A percentile compares a stretch with the other conserved stretches of the same genome.
Evolutionary conservation across 345 rosid genomes (phyloP).

Genomic region (Euclidium syriacum): DNA sequence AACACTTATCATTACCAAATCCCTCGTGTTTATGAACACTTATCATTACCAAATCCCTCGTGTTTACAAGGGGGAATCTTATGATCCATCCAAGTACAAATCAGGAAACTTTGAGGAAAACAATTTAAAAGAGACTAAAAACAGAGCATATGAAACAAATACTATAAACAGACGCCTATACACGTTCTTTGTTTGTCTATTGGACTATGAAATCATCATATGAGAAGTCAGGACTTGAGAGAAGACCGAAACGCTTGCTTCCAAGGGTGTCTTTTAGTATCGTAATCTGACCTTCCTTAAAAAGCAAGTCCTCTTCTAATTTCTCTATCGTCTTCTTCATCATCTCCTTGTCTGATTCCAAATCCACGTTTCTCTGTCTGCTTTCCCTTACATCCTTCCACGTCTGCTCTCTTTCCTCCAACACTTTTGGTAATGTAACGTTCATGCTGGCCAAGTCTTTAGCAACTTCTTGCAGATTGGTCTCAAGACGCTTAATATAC

Average conservation of each 20-base stretch:
- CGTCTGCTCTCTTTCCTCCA: conserved; percentile 75
- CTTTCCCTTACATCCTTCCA: conserved; percentile 68
- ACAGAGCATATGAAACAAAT: neutral
- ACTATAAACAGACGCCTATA: neutral
- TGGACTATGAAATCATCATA: conserved; percentile 27
- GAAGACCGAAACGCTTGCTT: conserved; percentile 52
- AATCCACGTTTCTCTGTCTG: conserved; percentile 65
- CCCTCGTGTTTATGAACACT: neutral
- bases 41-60: neutral
- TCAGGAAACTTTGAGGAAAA: neutral
- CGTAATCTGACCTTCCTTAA: conserved; percentile 89
- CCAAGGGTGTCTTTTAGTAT: conserved; percentile 71
- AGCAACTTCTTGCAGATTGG: conserved; percentile 49
- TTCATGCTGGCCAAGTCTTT: conserved; percentile 46
- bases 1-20: neutral
- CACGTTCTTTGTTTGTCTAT: conserved; percentile 1
- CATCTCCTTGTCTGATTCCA: conserved; percentile 59
- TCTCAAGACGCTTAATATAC: conserved; percentile 40
- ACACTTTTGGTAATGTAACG: conserved; percentile 67
- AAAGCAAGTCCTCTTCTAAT: conserved; percentile 73
- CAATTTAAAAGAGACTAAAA: neutral
- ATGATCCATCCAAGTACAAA: conserved; percentile 5
- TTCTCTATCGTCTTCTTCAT: conserved; percentile 76
- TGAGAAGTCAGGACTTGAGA: conserved; percentile 50
- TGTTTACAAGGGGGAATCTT: conserved; percentile 1